Base-by-base conservation (phyloP, 1,139 yeast species). In the Suhomyces kunorum region DNA sequence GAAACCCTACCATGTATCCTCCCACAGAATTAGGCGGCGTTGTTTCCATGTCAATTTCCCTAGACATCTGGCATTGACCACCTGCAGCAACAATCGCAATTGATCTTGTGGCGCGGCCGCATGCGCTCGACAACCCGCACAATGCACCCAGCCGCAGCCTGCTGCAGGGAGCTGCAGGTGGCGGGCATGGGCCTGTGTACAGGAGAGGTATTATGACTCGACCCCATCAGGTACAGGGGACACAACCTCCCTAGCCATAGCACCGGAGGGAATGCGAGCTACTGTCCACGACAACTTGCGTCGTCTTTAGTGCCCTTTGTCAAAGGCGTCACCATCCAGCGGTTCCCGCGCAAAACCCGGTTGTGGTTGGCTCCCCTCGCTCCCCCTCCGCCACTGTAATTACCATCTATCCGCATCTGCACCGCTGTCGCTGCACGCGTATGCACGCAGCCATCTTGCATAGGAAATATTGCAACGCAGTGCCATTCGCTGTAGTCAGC, bases 1-100 rank as follows among this genome's bases (percentile, higher is more conserved):
- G n/a, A n/a, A n/a, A n/a, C n/a, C n/a, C n/a, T n/a, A n/a, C n/a
- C n/a, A n/a, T n/a, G n/a, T n/a, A n/a, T n/a, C n/a, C n/a, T n/a
- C n/a, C n/a, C n/a, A n/a, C n/a, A n/a, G n/a, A n/a, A n/a, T n/a
- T n/a, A n/a, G n/a, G n/a, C 24, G 3, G 24, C 14, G n/a, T 32
- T 24, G 40, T 38, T 28, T 38, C 40, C 40, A 38, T 38, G 40
- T 38, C 40, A 38, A 38, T 38, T 28, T 8, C 11, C 20, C 22
- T 23, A 23, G 15, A 12, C 32, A 28, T 37, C 32, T 32, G 16
- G 13, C 18, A 8, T 17, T 23, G 20, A 18, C 26, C 40, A 28
- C 40, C 40, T 38, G 36, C 40, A 38, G 32, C 25, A 28, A 38
- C 40, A 38, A 32, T 30, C 23, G 27, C 20, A 22, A 28, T 28